phyloP scores from a whole-genome alignment of 768 basidiomycete genomes.

The Cubamyces lactineus region DNA sequence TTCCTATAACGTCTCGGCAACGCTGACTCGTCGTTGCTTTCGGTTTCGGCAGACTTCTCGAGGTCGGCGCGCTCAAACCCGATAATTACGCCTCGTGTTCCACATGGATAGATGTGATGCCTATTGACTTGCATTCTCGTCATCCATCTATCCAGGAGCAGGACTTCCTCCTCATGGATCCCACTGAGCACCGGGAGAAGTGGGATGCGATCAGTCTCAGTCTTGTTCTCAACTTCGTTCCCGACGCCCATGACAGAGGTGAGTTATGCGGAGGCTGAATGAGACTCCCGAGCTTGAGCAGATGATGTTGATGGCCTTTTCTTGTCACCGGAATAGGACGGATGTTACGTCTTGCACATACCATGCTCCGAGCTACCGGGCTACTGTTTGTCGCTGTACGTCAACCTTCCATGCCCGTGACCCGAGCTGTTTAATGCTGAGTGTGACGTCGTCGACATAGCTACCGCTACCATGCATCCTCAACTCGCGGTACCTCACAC shows the following conservation, averaged over 20 bases:
- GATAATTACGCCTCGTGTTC: conserved; percentile 73
- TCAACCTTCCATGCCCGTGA: conserved; percentile 16
- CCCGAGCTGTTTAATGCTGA: too few species aligned
- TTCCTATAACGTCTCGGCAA: background rate
- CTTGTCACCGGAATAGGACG: conserved; percentile 48
- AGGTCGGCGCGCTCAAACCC: conserved; percentile 86
- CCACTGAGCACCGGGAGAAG: conserved; percentile 47
- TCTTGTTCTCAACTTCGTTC: conserved; percentile 89
- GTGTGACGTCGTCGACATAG: conserved; percentile 39
- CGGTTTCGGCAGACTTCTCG: conserved; percentile 64
- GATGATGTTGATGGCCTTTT: too few species aligned
- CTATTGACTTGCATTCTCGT: conserved; percentile 84
- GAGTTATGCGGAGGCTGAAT: conserved; percentile 13
- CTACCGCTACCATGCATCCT: conserved; percentile 83
- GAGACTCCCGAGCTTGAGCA: too few species aligned
- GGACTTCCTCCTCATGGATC: conserved; percentile 75
- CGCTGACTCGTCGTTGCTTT: background rate
- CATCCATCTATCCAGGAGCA: conserved; percentile 85
- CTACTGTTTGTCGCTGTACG: conserved; percentile 73
- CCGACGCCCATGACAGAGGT: conserved; percentile 78
- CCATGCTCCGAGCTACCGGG: conserved; percentile 56
- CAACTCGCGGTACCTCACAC: conserved; percentile 84
- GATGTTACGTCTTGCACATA: conserved; percentile 68
- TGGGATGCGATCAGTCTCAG: conserved; percentile 89
- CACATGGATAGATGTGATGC: conserved; percentile 71